Evolutionary conservation across 2,329 filamentous ascomycete genomes (phyloP), one percentile per base, ranked within the genome.

Genomic region (Botryotinia narcissicola): DNA sequence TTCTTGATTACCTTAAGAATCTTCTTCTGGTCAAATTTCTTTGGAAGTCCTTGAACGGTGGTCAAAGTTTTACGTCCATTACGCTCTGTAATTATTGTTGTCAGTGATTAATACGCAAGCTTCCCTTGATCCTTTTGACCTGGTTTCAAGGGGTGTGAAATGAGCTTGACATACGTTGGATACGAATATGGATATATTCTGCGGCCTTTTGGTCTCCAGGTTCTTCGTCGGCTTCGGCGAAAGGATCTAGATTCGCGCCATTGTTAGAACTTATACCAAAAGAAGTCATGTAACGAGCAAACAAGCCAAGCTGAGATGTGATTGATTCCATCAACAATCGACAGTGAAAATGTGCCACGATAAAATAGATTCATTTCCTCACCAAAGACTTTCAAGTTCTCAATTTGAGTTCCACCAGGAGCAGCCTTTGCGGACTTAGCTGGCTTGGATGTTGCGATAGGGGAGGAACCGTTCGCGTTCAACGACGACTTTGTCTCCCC

Each of bases 41-140:
- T 96, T 78, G 96, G 95, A 82, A 99, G 91, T 86, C 96, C 96
- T 90, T 98, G 95, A 82, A 99, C 95, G 81, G 96, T 99, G 81
- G 96, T 99, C 92, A 99, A 90, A 88, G 96, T 98, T 91, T 99
- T 99, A 86, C 96, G 96, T 91, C 96, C 96, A 98, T 99, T 99
- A 87, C 96, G 96, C 88, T 99, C 95, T 98, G 63, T 75, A 48
- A 63, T 74, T 59, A 75, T 73, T 51, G 69, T 77, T 74, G 83
- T 89, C 80, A 88, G 86, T 75, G 22, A 44, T 40, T n/a, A 6
- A 25, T 18, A n/a, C 57, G 25, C 35, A 57, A 57, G 66, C 29
- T 8, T 70, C 62, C 4, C 54, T 32, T 22, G 14, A 22, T 57
- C 32, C 29, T n/a, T 32, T 22, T 22, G 35, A 42, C 35, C 25